Evolutionary conservation across 331 rosid species (phyloP).

Genomic region (Cydonia oblonga): DNA sequence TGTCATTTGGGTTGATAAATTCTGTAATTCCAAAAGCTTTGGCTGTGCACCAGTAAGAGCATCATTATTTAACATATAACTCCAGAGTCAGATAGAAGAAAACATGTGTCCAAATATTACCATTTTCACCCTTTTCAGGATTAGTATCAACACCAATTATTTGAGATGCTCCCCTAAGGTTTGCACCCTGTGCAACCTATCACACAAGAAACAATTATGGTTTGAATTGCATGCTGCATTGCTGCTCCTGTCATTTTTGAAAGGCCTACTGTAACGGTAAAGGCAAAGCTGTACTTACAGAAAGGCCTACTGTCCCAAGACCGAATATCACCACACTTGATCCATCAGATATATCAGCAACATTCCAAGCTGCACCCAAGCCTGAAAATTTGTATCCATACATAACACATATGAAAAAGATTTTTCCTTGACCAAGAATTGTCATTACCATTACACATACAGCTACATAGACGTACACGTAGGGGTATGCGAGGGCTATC

Average conservation of each 20-base stretch:
- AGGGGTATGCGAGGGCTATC: background rate
- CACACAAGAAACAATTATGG: background rate
- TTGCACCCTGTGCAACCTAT: constrained; percentile 92
- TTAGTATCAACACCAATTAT: constrained; percentile 91
- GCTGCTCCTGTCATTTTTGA: too few relatives aligned
- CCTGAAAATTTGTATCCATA: constrained; percentile 30
- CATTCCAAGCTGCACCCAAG: constrained; percentile 93
- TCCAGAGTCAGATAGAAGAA: too few relatives aligned
- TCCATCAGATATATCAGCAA: constrained; percentile 79
- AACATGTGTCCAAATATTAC: constrained; percentile 15
- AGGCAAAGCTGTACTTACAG: too few relatives aligned
- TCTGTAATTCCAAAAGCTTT: too few relatives aligned
- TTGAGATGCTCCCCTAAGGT: constrained; percentile 72
- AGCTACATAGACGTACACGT: background rate
- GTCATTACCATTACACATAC: background rate
- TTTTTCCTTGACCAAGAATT: background rate
- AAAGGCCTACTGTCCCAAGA: constrained; percentile 17
- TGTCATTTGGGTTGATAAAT: constrained; percentile 46
- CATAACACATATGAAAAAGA: background rate
- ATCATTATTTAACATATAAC: too few relatives aligned
- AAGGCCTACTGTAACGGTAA: too few relatives aligned
- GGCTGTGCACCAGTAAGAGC: too few relatives aligned
- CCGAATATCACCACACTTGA: constrained; percentile 91
- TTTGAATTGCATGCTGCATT: background rate
- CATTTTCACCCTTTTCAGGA: constrained; percentile 61